Percentiles rank a stretch among this genome's conserved stretches.
Evolutionary conservation across 768 basidiomycete species (phyloP).

Genomic region (Obba rivulosa): DNA sequence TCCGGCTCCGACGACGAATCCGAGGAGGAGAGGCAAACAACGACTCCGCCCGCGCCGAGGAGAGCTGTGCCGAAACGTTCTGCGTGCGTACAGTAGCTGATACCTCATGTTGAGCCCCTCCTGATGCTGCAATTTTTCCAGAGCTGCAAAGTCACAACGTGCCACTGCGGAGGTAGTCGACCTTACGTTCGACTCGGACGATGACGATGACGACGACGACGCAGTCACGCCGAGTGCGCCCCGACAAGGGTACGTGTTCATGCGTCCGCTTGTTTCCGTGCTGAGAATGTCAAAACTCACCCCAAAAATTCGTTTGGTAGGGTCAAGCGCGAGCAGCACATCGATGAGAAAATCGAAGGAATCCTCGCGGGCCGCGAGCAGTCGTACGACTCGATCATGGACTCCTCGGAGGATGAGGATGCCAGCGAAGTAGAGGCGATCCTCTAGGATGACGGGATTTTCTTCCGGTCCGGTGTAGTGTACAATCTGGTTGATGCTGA

Average conservation of each 20-base stretch:
- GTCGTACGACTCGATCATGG: conserved; percentile 42
- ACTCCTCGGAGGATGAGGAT: conserved; percentile 33
- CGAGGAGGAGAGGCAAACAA: conserved; percentile 31
- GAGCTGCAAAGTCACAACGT: conserved; percentile 27
- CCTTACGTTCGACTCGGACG: conserved; percentile 14
- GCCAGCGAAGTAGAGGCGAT: conserved; percentile 31
- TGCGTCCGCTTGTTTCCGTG: background rate
- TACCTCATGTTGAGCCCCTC: background rate
- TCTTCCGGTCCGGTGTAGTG: background rate
- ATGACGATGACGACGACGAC: conserved; percentile 27
- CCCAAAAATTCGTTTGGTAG: conserved; percentile 1
- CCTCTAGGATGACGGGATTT: conserved; percentile 5
- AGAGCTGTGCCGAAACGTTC: conserved; percentile 52
- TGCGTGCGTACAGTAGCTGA: conserved; percentile 37
- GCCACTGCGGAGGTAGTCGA: conserved; percentile 15
- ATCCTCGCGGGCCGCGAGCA: conserved; percentile 14
- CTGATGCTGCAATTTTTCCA: conserved; percentile 15
- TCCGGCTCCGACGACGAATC: conserved; percentile 47
- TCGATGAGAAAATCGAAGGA: conserved; percentile 11
- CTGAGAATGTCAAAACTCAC: conserved; percentile 12
- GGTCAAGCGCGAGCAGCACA: conserved; percentile 8
- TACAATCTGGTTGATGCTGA: too few species aligned
- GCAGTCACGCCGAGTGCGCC: conserved; percentile 30
- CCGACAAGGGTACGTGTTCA: conserved; percentile 22
- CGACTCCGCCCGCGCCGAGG: conserved; percentile 37